phyloP scores from a whole-genome alignment of 768 basidiomycete genomes.

The Trametes gibbosa region DNA sequence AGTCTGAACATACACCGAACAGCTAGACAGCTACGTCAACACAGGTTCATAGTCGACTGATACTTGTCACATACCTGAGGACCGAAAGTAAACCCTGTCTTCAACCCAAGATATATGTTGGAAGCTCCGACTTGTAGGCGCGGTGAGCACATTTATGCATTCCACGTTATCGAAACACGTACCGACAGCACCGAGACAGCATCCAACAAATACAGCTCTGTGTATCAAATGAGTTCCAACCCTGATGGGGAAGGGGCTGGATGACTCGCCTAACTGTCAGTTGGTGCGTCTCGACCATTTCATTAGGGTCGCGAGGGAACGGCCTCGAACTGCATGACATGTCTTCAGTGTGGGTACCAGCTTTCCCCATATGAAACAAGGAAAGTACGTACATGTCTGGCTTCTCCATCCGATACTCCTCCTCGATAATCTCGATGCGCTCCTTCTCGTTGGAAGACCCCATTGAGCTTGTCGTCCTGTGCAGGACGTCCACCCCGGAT shows the following conservation, averaged over 20 bases:
- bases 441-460: neutral
- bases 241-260: neutral
- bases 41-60: neutral
- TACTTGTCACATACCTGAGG: conserved; percentile 34
- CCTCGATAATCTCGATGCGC: neutral
- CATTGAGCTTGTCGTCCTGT: neutral
- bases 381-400: neutral
- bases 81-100: conserved; percentile 68
- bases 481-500: neutral
- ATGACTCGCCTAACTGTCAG: conserved; percentile 43
- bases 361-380: neutral
- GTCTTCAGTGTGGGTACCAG: neutral
- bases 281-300: conserved; percentile 48
- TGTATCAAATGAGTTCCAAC: neutral
- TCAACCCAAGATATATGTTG: conserved; percentile 68
- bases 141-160: conserved; percentile 44
- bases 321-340: conserved; percentile 30
- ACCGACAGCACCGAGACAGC: conserved; percentile 21
- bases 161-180: conserved; percentile 16
- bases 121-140: conserved; percentile 46
- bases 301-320: conserved; percentile 54
- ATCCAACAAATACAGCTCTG: conserved; percentile 20
- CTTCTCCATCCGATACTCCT: neutral
- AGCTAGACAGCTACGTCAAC: conserved; percentile 23
- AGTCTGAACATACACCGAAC: conserved; percentile 44